Base-by-base conservation (phyloP, 202 grass and related monocot species). In the Schoenoplectus tabernaemontani region DNA sequence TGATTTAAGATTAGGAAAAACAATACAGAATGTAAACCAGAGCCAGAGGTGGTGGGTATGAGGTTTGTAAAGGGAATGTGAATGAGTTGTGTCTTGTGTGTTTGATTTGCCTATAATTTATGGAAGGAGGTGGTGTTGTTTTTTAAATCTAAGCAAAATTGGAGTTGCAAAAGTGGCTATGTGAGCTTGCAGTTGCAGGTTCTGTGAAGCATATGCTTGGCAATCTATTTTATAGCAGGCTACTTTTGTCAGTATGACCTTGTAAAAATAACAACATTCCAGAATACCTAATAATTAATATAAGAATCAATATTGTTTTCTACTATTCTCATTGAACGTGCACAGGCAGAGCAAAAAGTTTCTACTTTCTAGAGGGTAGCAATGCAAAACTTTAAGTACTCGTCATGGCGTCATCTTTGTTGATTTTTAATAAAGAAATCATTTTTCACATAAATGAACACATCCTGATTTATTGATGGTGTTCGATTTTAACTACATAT, bases 101-200 rank as follows among this genome's bases (percentile, higher is more conserved):
- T n/a, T n/a, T 70, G 76, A 44, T 30, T 16, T 30, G 51, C 57
- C 59, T 78, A n/a, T n/a, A n/a, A n/a, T 78, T 44, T 78, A 78
- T 78, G 76, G 76, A 28, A 17, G 46, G 24, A 53, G 69, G 24
- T 3, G 5, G 44, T n/a, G 12, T 17, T 53, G 15, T 33, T 70
- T 24, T 42, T n/a, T 74, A n/a, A n/a, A 51, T 74, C 46, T 32
- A 34, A 74, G 33, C n/a, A n/a, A n/a, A n/a, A n/a, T n/a, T n/a
- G n/a, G 44, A 73, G 23, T 33, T n/a, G 26, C 9, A 51, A 33
- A 59, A 59, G n/a, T 60, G 76, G 50, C 19, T n/a, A n/a, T 77
- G 32, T 59, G 73, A 77, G 73, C 24, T 58, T 78, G 75, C 53
- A 78, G 30, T 76, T 60, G 54, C 44, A 73, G 23, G 69, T 34